Evolutionary conservation across 1,284 basidiomycete genomes (phyloP).

Genomic region (Apiotrichum mycotoxinovorans): DNA sequence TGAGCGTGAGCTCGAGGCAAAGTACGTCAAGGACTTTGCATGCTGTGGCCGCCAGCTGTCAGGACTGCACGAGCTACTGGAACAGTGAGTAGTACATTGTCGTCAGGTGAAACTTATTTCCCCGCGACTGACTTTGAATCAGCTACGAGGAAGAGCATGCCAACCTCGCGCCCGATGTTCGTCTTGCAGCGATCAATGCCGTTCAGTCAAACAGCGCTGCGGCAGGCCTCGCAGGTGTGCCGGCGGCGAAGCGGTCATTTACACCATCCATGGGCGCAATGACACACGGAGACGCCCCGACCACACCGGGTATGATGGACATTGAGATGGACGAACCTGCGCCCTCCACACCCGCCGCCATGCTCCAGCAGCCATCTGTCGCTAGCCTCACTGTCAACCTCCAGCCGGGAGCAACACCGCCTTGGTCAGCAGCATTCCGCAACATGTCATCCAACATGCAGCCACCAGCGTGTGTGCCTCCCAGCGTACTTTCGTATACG

Average conservation of each 20-base stretch:
- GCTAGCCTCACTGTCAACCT: conserved; percentile 11
- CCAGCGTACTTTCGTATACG: conserved; percentile 44
- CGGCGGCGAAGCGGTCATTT: conserved; percentile 4
- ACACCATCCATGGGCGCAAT: conserved; percentile 3
- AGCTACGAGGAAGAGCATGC: conserved; percentile 52
- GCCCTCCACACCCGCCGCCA: conserved; percentile 15
- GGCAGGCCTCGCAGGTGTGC: too few relatives aligned
- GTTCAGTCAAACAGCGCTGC: conserved; percentile 27
- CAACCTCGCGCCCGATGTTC: conserved; percentile 43
- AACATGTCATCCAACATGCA: conserved; percentile 12
- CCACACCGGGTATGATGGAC: conserved; percentile 52
- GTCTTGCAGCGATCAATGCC: conserved; percentile 45
- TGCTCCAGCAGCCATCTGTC: conserved; percentile 17
- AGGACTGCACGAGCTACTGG: conserved; percentile 49
- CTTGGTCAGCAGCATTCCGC: conserved; percentile 40
- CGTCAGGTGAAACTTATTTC: background rate
- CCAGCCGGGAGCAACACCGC: conserved; percentile 12
- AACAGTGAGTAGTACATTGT: conserved; percentile 50
- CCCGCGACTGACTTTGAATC: background rate
- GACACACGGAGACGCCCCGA: conserved; percentile 42
- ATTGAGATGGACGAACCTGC: conserved; percentile 48
- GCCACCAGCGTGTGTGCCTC: conserved; percentile 40
- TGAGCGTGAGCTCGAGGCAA: conserved; percentile 48
- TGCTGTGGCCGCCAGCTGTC: conserved; percentile 49
- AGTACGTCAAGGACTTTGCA: conserved; percentile 49